Evolutionary conservation across 2,329 filamentous ascomycete species (phyloP).

Genomic region (Aspergillus sp.): DNA sequence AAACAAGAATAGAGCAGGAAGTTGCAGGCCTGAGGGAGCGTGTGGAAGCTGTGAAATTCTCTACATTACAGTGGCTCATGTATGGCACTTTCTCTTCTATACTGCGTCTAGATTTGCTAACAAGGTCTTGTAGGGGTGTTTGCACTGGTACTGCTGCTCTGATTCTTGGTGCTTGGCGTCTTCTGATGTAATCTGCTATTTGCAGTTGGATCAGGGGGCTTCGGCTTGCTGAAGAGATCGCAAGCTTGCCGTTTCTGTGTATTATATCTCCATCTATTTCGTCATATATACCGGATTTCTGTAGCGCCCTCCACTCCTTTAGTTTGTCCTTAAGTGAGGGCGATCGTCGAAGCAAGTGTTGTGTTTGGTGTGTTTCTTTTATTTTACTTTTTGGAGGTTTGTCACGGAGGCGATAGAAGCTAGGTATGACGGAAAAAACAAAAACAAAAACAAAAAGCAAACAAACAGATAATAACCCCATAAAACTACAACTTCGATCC

Average conservation of each 20-base stretch:
- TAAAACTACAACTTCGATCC: background rate
- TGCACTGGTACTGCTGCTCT: slow-evolving; percentile 66
- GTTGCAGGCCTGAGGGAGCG: slow-evolving; percentile 86
- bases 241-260: background rate
- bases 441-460: background rate
- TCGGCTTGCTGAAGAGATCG: too few species aligned
- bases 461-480: background rate
- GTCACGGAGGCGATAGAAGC: background rate
- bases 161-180: slow-evolving; percentile 66
- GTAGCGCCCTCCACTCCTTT: background rate
- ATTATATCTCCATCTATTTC: background rate
- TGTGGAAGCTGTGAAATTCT: slow-evolving; percentile 96
- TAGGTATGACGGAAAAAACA: too few species aligned
- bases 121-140: slow-evolving; percentile 52
- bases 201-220: background rate
- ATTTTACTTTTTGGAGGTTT: background rate
- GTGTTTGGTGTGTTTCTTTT: background rate
- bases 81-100: slow-evolving; percentile 52
- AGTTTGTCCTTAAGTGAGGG: background rate
- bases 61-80: slow-evolving; percentile 97
- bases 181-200: slow-evolving; percentile 56
- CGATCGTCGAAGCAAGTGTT: background rate
- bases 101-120: slow-evolving; percentile 24
- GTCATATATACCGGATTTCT: background rate
- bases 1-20: slow-evolving; percentile 98